Conservation (phyloP, 140 eudicot genomes). For the Senecio squalidus region DNA sequence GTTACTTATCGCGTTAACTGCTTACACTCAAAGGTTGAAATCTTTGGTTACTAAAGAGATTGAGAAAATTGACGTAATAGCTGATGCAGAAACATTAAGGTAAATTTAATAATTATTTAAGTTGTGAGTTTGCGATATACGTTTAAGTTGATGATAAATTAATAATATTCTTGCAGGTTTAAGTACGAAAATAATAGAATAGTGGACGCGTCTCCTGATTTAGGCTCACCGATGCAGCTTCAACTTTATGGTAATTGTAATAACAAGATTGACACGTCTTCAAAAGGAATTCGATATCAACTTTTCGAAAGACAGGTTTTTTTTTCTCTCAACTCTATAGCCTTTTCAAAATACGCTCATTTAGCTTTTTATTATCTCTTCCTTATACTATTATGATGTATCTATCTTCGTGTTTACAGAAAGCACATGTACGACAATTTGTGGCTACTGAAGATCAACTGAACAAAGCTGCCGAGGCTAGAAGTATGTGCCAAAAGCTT, state of each 20-base stretch:
- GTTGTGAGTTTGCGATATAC: too few species aligned
- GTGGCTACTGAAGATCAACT: constrained; percentile 97
- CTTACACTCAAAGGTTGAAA: constrained; percentile 62
- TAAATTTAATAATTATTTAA: neutral
- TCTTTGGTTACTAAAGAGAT: constrained; percentile 53
- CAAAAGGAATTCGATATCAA: constrained; percentile 77
- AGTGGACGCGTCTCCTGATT: constrained; percentile 72
- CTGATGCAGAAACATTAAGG: constrained; percentile 94
- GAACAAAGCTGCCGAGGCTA: constrained; percentile 93
- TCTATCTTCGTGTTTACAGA: constrained; percentile 36
- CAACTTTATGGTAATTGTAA: constrained; percentile 79
- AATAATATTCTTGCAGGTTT: constrained; percentile 44
- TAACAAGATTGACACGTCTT: constrained; percentile 48
- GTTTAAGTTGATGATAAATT: too few species aligned
- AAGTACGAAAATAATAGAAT: constrained; percentile 71
- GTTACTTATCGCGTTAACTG: constrained; percentile 61
- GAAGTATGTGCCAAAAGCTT: constrained; percentile 54
- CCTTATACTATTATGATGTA: neutral
- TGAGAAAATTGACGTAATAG: constrained; percentile 72
- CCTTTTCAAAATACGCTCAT: constrained; percentile 1
- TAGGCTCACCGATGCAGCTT: constrained; percentile 61
- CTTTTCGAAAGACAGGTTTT: constrained; percentile 81
- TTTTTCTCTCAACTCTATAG: neutral
- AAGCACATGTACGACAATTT: constrained; percentile 92
- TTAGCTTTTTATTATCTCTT: neutral